Base-by-base conservation (phyloP, 331 rosid genomes). In the Saraca asoca region DNA sequence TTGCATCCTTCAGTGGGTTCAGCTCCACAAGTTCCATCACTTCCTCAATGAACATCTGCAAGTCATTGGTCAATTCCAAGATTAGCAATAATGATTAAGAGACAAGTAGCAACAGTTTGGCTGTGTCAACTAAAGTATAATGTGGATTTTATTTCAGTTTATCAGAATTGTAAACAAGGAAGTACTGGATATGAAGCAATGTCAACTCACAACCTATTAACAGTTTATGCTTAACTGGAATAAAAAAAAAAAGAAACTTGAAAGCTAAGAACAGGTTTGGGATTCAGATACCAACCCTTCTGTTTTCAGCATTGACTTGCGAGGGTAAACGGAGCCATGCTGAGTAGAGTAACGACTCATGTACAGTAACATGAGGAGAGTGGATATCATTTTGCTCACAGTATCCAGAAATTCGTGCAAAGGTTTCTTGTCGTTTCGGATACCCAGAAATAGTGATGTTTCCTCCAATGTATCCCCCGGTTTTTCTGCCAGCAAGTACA, bases 361-460 rank as follows among this genome's bases (percentile, higher is more conserved):
- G 60, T 7, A 73, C 65, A 5, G 95, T 88, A 33, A 88, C 91
- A 66, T 85, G 74, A 52, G 95, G 95, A 71, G 95, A 88, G 66
- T 88, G 95, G 61, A 83, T 87, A 64, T 85, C 95, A 66, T 62
- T 87, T 78, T 87, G 95, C 82, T 87, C 95, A 71, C 95, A 87
- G 56, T 87, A 87, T 49, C 95, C 95, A 13, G 91, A 82, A 58
- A 87, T 82, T 58, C 95, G 74, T 8, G 95, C 95, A 80, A 87
- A 87, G 8, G 95, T 82, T 76, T 82, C 90, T 71, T 87, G 95
- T 75, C 82, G 82, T 81, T 87, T 87, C 51, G 88, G 90, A 69
- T 80, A 77, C 13, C 95, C 90, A 6, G 90, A 87, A 62, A 87
- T 70, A 57, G 63, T 68, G 66, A 87, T 76, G 51, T 80, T 65